Evolutionary conservation across 257 asterid species (phyloP).

Genomic region (Forsythia suspensa): DNA sequence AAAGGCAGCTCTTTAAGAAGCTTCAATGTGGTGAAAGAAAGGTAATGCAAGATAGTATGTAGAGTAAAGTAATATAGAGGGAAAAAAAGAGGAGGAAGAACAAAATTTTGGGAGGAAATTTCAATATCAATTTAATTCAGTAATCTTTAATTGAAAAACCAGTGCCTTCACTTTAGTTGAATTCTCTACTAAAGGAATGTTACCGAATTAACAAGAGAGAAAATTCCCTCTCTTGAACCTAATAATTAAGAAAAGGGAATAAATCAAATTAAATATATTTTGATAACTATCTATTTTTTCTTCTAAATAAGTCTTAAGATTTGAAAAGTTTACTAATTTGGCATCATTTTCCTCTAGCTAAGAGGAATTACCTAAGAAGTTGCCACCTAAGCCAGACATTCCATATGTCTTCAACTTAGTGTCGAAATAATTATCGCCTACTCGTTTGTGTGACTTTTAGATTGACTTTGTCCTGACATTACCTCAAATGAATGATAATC

Average conservation of each 20-base stretch:
- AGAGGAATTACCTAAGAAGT: background rate
- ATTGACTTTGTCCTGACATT: no score
- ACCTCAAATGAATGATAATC: no score
- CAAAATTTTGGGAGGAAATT: background rate
- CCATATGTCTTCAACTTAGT: no score
- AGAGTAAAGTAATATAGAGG: background rate
- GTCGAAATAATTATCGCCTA: no score
- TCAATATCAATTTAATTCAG: background rate
- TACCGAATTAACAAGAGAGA: no score
- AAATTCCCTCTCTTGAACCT: background rate
- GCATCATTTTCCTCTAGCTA: background rate
- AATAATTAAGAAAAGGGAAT: background rate
- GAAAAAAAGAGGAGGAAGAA: no score
- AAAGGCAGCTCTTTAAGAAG: no score
- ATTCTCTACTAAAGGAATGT: background rate
- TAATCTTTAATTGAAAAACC: background rate
- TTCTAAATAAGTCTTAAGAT: background rate
- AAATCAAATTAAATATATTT: background rate
- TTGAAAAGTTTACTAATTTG: background rate
- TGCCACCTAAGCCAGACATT: no score
- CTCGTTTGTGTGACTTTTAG: no score
- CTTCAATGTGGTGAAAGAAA: background rate
- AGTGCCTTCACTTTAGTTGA: background rate
- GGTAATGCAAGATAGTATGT: background rate
- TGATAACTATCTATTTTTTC: background rate